These are phyloP conservation scores for Spathaspora boniae DNA, from an alignment of 805 yeast species.

Conservation along the genomic window DNA sequence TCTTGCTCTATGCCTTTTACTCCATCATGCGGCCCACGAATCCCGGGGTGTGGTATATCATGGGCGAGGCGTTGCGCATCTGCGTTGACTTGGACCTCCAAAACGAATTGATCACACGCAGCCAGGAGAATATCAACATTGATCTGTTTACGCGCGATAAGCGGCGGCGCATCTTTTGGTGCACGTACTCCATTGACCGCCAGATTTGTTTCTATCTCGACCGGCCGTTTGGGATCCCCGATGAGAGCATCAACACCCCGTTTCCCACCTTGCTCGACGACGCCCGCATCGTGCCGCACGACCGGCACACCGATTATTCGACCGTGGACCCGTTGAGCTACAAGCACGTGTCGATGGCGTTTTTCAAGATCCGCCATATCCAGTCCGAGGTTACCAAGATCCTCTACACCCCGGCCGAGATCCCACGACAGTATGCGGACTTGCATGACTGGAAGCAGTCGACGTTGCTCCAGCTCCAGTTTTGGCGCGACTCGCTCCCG, in stretches of 20 bases:
- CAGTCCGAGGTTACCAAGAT: conserved; percentile 76
- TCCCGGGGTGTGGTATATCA: conserved; percentile 90
- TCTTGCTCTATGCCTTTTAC: conserved; percentile 63
- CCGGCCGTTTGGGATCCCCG: conserved; percentile 86
- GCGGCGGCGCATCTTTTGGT: conserved; percentile 81
- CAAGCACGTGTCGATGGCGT: conserved; percentile 62
- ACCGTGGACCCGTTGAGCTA: conserved; percentile 50
- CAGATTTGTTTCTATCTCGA: conserved; percentile 85
- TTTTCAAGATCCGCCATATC: conserved; percentile 66
- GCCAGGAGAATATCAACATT: conserved; percentile 20
- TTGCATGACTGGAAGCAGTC: conserved; percentile 62
- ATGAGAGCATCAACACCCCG: conserved; percentile 65
- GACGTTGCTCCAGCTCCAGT: conserved; percentile 49
- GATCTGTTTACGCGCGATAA: conserved; percentile 63
- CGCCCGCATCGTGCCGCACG: conserved; percentile 45
- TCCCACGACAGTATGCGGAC: conserved; percentile 59
- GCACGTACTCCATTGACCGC: conserved; percentile 80
- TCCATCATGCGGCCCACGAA: conserved; percentile 84
- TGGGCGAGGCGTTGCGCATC: conserved; percentile 75
- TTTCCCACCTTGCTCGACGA: conserved; percentile 79
- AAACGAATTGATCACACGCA: conserved; percentile 45
- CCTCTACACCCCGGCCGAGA: conserved; percentile 65
- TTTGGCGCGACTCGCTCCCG: conserved; percentile 65
- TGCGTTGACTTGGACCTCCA: conserved; percentile 86
- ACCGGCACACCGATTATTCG: conserved; percentile 36